Conservation (phyloP, 208 protist species). For the Novymonas esmeraldas region DNA sequence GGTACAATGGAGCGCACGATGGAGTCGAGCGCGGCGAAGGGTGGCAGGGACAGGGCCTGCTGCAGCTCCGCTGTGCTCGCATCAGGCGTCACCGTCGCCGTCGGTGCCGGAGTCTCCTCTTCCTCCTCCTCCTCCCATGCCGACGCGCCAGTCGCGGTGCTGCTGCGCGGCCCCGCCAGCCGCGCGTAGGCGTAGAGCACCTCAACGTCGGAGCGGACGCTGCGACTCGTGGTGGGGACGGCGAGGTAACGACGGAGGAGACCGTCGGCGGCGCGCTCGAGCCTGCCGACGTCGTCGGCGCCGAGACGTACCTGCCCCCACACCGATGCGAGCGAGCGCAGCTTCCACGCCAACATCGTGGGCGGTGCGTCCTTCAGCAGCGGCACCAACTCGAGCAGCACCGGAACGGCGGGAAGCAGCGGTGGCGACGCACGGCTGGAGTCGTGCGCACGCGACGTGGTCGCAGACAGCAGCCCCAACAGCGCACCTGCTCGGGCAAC, state of each 20-base stretch:
- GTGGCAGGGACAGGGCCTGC: background rate
- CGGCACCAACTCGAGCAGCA: slow-evolving; percentile 12
- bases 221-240: background rate
- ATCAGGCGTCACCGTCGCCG: background rate
- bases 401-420: background rate
- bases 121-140: too few relatives aligned
- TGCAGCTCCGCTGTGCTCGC: background rate
- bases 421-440: background rate
- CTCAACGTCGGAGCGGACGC: slow-evolving; percentile 22
- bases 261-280: background rate
- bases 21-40: background rate
- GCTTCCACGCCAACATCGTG: slow-evolving; percentile 28
- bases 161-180: background rate
- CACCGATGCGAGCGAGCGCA: slow-evolving; percentile 13
- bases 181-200: slow-evolving; percentile 17
- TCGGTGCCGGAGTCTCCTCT: too few relatives aligned
- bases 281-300: background rate
- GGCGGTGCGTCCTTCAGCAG: slow-evolving; percentile 3
- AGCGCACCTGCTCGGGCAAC: background rate
- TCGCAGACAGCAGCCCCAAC: background rate
- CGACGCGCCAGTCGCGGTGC: background rate
- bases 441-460: background rate
- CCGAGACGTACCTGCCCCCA: too few relatives aligned
- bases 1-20: background rate
- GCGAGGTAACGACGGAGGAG: slow-evolving; percentile 11